These are phyloP conservation scores for Fusarium miscanthi DNA, from an alignment of 2,329 filamentous ascomycete species.

Conservation along the genomic window DNA sequence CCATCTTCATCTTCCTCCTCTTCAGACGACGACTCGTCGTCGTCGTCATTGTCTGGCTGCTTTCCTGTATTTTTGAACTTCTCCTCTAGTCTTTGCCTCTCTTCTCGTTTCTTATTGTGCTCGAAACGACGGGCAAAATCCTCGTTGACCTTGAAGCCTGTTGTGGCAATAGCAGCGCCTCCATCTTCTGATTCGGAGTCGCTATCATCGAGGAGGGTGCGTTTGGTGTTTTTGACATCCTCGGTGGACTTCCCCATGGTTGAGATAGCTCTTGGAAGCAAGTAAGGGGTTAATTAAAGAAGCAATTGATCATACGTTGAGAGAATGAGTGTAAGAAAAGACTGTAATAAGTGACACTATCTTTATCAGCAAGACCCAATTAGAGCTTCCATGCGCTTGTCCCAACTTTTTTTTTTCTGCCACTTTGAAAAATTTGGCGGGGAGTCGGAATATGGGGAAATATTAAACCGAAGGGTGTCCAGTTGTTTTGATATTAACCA, in stretches of 20 bases:
- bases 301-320: neutral
- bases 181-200: constrained; percentile 61
- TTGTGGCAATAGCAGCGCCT: constrained; percentile 53
- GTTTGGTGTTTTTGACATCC: constrained; percentile 54
- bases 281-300: neutral
- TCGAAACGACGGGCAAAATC: constrained; percentile 92
- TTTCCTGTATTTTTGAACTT: constrained; percentile 71
- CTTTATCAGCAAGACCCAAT: constrained; percentile 27
- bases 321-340: constrained; percentile 4
- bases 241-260: constrained; percentile 43
- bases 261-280: neutral
- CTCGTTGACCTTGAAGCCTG: constrained; percentile 83
- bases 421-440: constrained; percentile 51
- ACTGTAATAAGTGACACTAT: constrained; percentile 15
- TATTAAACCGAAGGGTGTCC: neutral
- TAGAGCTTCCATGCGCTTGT: constrained; percentile 27
- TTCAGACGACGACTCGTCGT: constrained; percentile 72
- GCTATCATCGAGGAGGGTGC: constrained; percentile 67
- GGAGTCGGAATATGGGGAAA: constrained; percentile 25
- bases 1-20: constrained; percentile 93
- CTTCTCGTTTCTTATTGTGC: constrained; percentile 96
- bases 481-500: constrained; percentile 1
- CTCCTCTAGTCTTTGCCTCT: constrained; percentile 84
- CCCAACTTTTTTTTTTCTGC: constrained; percentile 47
- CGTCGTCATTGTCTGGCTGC: constrained; percentile 57